phyloP scores from a whole-genome alignment of 1,284 basidiomycete species.

The Violaceomyces palustris region DNA sequence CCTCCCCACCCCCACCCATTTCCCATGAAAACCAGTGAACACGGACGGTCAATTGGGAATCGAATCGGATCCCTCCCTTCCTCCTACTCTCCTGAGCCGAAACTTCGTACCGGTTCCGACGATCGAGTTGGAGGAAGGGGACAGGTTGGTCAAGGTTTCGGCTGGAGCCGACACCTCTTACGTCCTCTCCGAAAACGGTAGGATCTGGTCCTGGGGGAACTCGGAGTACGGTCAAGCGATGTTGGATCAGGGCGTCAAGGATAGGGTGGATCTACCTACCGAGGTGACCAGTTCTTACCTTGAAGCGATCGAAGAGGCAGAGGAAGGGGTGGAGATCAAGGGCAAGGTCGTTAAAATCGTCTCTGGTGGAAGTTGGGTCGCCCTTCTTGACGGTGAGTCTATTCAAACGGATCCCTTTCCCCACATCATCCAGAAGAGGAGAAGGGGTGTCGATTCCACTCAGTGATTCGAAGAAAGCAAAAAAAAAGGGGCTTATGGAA shows the following conservation, averaged over 20 bases:
- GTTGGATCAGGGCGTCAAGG: conserved; percentile 2
- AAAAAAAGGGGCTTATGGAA: too few relatives aligned
- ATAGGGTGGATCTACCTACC: conserved; percentile 5
- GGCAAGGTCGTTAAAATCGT: conserved; percentile 6
- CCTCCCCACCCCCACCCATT: too few relatives aligned
- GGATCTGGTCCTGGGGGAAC: conserved; percentile 38
- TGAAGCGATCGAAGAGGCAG: not conserved
- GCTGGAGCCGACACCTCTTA: conserved; percentile 35
- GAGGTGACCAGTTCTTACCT: conserved; percentile 4
- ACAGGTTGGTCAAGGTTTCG: conserved; percentile 3
- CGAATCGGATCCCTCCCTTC: too few relatives aligned
- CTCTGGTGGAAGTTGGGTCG: conserved; percentile 14
- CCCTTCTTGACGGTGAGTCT: conserved; percentile 8
- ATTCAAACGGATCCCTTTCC: too few relatives aligned
- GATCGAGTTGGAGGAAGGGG: not conserved
- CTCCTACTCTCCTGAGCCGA: too few relatives aligned
- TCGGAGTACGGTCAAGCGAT: conserved; percentile 37
- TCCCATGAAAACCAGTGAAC: too few relatives aligned
- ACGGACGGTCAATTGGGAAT: too few relatives aligned
- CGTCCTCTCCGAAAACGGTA: conserved; percentile 4
- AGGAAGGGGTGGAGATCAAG: not conserved
- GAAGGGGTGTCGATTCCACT: not conserved
- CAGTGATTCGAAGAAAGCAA: too few relatives aligned
- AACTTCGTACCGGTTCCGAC: too few relatives aligned
- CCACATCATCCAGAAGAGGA: too few relatives aligned